Percentiles rank a stretch among this genome's conserved stretches.
Conservation (phyloP, 139 green algal genomes). For the Tetraselmis striata region DNA sequence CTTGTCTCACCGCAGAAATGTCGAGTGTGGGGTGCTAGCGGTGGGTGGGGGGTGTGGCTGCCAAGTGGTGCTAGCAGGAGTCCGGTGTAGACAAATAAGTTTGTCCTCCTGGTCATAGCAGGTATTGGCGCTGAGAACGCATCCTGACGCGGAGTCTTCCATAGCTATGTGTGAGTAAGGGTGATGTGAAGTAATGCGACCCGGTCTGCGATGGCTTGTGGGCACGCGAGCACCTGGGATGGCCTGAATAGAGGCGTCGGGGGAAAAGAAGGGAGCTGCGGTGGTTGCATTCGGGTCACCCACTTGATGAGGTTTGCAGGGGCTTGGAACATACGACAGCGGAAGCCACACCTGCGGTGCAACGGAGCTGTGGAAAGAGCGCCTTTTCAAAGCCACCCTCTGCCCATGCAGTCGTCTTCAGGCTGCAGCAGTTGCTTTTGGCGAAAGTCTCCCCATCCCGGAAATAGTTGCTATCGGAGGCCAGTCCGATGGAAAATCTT, state of each 20-base stretch:
- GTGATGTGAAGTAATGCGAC: neutral
- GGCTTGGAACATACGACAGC: constrained; percentile 25
- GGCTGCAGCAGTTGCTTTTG: constrained; percentile 54
- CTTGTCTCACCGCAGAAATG: constrained; percentile 2
- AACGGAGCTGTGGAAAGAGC: neutral
- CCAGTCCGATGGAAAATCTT: constrained; percentile 85
- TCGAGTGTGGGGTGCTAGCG: neutral
- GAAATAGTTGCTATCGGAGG: constrained; percentile 90
- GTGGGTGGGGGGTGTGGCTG: constrained; percentile 4
- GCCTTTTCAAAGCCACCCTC: too few species aligned
- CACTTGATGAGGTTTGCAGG: constrained; percentile 7
- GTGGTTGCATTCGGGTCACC: neutral
- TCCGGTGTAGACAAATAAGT: too few species aligned
- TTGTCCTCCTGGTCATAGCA: too few species aligned
- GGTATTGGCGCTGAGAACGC: too few species aligned
- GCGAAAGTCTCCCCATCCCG: constrained; percentile 77
- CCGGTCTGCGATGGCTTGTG: too few species aligned
- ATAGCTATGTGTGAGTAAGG: constrained; percentile 9
- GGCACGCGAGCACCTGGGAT: too few species aligned
- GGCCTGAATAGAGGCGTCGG: too few species aligned
- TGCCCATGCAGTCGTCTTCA: constrained; percentile 48
- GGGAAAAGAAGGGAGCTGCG: neutral
- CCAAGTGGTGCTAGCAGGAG: too few species aligned
- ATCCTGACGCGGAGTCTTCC: neutral
- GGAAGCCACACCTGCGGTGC: neutral